Evolutionary conservation across 2,329 filamentous ascomycete species (phyloP), one percentile per base, ranked within the genome.

Genomic region (Cryphonectria nitschkei): DNA sequence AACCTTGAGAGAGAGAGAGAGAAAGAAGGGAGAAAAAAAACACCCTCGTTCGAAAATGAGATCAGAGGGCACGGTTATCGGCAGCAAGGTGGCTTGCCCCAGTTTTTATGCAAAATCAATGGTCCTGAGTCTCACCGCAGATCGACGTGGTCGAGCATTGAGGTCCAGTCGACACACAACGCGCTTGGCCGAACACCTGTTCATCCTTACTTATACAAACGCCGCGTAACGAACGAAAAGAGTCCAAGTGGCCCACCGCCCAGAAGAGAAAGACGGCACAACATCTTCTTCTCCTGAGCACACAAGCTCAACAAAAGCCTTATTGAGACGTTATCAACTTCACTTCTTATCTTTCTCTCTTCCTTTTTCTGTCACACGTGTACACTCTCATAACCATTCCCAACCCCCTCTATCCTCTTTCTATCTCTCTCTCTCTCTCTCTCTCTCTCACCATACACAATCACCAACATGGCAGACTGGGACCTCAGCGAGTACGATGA

Each of bases 401-500:
- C 19, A 13, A 3, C 26, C 26, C 56, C 56, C 9, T 16, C 56
- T 9, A 6, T 41, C 60, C 13, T 26, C 16, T 16, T 19, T 22
- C 34, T 19, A 16, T 2, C 9, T 16, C 37, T 11, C 37, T 4
- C 11, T 29, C 34, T 9, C 58, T n/a, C 16, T 9, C 58, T 4
- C 29, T 14, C 11, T 39, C 58, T 22, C 58, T n/a, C 14, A 63
- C 34, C 19, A 13, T 37, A 62, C 61, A 39, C 14, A n/a, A 46
- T 22, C 46, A 50, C 22, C 50, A 68, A n/a, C 11, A 71, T 70
- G 68, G 56, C 64, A 11, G 58, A 64, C 37, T 67, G 67, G n/a
- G 68, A 70, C 32, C 34, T 52, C 56, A 70, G 68, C 68, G 64
- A 70, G 68, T 70, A 70, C 29, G 68, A 70, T 41, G 68, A 70